Conservation (phyloP, 2,329 filamentous ascomycete genomes). For the Chaetomium strumarium region DNA sequence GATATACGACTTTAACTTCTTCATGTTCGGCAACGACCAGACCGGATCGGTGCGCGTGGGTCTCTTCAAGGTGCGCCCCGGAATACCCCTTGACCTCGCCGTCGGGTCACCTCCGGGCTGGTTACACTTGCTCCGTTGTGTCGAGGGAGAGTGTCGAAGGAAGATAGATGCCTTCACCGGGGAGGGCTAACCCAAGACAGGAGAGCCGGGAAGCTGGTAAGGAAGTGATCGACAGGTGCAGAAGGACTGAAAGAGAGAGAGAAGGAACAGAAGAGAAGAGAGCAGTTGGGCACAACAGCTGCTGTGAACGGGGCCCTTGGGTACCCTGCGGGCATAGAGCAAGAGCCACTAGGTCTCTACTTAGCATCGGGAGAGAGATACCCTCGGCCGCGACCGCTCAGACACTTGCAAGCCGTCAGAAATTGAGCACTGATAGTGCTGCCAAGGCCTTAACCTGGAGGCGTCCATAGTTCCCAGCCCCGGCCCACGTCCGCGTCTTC, state of each 20-base stretch:
- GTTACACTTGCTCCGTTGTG: not conserved
- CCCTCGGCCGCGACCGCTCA: slow-evolving; percentile 3
- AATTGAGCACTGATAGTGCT: not conserved
- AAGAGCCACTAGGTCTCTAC: not conserved
- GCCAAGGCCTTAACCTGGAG: not conserved
- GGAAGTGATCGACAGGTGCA: slow-evolving; percentile 2
- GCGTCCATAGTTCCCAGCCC: too few species aligned
- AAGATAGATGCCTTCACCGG: not conserved
- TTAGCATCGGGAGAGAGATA: not conserved
- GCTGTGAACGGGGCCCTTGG: not conserved
- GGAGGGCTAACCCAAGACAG: not conserved
- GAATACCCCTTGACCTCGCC: slow-evolving; percentile 10
- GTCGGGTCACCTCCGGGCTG: not conserved
- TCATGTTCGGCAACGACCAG: slow-evolving; percentile 17
- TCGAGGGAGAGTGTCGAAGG: not conserved
- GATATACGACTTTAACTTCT: slow-evolving; percentile 21
- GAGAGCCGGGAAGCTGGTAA: not conserved
- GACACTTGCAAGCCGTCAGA: not conserved
- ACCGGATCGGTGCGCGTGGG: not conserved
- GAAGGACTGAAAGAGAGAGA: not conserved
- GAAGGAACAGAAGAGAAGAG: not conserved
- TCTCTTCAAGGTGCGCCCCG: slow-evolving; percentile 10
- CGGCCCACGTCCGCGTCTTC: not conserved
- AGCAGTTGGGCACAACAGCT: not conserved
- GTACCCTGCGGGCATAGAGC: not conserved